Evolutionary conservation across 2,329 filamentous ascomycete species (phyloP).

Genomic region (Stromatinia cepivora): DNA sequence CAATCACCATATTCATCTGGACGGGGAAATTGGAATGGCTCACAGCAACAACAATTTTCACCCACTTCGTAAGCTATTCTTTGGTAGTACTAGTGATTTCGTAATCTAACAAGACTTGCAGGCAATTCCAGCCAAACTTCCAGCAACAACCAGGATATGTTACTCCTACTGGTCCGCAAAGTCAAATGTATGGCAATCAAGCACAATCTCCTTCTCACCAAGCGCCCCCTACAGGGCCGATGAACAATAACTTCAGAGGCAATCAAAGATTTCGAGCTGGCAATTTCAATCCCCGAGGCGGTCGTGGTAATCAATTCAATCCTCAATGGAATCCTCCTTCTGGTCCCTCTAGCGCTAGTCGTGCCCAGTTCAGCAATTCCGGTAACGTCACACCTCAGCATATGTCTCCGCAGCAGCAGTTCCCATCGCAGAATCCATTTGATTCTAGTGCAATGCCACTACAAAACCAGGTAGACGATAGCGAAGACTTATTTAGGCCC

Average conservation of each 20-base stretch:
- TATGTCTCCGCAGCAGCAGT: conserved; percentile 38
- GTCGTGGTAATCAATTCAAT: conserved; percentile 56
- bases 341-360: conserved; percentile 52
- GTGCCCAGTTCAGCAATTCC: conserved; percentile 46
- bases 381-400: conserved; percentile 41
- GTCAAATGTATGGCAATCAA: conserved; percentile 53
- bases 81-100: conserved; percentile 24
- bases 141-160: conserved; percentile 56
- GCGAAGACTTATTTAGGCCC: conserved; percentile 62
- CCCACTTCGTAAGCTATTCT: conserved; percentile 49
- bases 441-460: conserved; percentile 37
- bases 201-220: conserved; percentile 51
- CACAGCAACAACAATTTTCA: conserved; percentile 45
- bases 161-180: conserved; percentile 54
- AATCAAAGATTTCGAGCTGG: conserved; percentile 63
- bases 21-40: conserved; percentile 53
- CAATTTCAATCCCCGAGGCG: conserved; percentile 51
- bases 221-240: conserved; percentile 55
- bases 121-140: conserved; percentile 61
- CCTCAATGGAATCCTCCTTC: conserved; percentile 66
- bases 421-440: conserved; percentile 32
- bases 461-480: conserved; percentile 46
- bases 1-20: conserved; percentile 59
- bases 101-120: conserved; percentile 46
- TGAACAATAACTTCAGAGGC: conserved; percentile 49